phyloP scores from a whole-genome alignment of 352 stramenopile species.

The Phytophthora pinifolia region DNA sequence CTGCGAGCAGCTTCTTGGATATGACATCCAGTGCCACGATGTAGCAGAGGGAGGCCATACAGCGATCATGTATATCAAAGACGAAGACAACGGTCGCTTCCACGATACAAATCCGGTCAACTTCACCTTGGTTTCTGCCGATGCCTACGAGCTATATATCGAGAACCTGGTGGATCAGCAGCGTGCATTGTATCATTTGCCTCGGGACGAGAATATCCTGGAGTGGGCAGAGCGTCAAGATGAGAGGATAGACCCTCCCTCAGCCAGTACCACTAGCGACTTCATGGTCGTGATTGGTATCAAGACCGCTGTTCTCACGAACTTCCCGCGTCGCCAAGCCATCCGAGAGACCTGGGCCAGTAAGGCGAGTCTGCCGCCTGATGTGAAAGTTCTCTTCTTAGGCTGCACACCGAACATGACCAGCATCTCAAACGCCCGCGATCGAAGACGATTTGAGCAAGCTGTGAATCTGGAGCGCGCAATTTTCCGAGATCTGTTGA shows the following conservation, averaged over 20 bases:
- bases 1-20: constrained; percentile 9
- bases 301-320: constrained; percentile 32
- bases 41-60: too few species aligned
- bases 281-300: constrained; percentile 31
- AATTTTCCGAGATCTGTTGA: constrained; percentile 39
- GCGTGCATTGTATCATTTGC: background rate
- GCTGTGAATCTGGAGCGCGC: constrained; percentile 10
- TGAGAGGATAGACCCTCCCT: too few species aligned
- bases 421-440: background rate
- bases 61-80: too few species aligned
- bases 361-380: constrained; percentile 1
- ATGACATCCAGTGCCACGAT: constrained; percentile 15
- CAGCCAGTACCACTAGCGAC: background rate
- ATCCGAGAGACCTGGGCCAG: constrained; percentile 44
- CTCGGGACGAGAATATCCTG: background rate
- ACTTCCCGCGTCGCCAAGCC: constrained; percentile 32
- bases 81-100: too few species aligned
- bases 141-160: background rate
- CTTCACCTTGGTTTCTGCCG: constrained; percentile 6
- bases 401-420: constrained; percentile 17
- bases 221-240: background rate
- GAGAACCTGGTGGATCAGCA: background rate
- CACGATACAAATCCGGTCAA: background rate
- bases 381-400: constrained; percentile 28
- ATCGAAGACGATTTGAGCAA: background rate